Conservation (phyloP, 495 filamentous ascomycete species). For the Neurospora hispaniola region DNA sequence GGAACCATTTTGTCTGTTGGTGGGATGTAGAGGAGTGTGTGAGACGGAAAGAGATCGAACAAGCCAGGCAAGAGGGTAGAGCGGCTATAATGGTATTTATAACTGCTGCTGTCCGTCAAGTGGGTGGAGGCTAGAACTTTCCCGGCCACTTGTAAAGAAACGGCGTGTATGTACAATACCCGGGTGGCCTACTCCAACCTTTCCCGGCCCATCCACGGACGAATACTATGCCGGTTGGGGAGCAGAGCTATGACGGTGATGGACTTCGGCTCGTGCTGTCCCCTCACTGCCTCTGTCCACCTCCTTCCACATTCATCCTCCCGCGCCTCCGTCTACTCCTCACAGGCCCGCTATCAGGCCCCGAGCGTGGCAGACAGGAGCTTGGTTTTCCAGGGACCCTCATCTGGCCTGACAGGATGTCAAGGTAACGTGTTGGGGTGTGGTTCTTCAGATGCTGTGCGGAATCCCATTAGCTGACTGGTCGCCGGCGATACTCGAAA, state of each 20-base stretch:
- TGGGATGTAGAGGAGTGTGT: neutral
- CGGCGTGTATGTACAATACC: neutral
- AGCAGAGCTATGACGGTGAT: neutral
- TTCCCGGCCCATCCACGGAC: neutral
- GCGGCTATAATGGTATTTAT: constrained; percentile 19
- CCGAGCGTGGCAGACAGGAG: constrained; percentile 6
- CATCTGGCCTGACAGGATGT: constrained; percentile 6
- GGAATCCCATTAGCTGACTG: constrained; percentile 6
- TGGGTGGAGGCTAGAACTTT: constrained; percentile 8
- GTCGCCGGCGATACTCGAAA: constrained; percentile 10
- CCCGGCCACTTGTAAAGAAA: neutral
- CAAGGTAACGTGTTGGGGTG: constrained; percentile 9
- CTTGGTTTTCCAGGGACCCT: constrained; percentile 3
- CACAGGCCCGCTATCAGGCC: constrained; percentile 19
- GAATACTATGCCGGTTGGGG: neutral
- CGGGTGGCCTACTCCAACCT: neutral
- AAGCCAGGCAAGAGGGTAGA: constrained; percentile 3
- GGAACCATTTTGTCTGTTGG: constrained; percentile 28
- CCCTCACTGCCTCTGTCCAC: constrained; percentile 1
- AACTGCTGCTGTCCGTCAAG: constrained; percentile 6
- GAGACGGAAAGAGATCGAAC: constrained; percentile 7
- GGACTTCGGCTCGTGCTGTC: neutral
- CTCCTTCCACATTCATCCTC: neutral
- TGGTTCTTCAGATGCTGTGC: constrained; percentile 8
- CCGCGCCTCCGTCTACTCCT: constrained; percentile 3